These are phyloP conservation scores for Yarrowia bubula DNA, from an alignment of 805 yeast species.

Conservation along the genomic window DNA sequence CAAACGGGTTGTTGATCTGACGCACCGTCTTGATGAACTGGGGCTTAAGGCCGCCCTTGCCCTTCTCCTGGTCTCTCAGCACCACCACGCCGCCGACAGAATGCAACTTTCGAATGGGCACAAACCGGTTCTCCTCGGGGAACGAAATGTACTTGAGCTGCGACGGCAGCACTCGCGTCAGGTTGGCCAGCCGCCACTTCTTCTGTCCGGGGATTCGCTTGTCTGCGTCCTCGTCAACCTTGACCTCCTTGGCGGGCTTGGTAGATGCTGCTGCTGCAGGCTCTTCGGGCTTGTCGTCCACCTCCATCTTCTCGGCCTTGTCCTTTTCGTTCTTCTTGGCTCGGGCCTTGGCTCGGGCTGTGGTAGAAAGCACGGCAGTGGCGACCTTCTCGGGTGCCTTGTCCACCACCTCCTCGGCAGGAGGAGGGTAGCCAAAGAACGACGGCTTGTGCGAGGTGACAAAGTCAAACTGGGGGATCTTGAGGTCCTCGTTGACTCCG, in stretches of 20 bases:
- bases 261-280: constrained; percentile 33
- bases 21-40: constrained; percentile 79
- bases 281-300: constrained; percentile 34
- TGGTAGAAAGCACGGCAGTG: constrained; percentile 91
- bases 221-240: constrained; percentile 35
- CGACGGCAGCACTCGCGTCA: constrained; percentile 85
- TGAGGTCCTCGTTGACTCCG: constrained; percentile 81
- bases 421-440: constrained; percentile 85
- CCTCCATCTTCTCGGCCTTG: constrained; percentile 30
- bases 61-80: constrained; percentile 36
- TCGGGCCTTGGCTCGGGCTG: constrained; percentile 90
- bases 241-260: constrained; percentile 30
- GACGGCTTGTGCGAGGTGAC: constrained; percentile 79
- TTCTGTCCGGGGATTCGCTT: constrained; percentile 33
- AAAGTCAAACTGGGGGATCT: constrained; percentile 78
- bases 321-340: constrained; percentile 56
- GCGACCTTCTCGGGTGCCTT: constrained; percentile 86
- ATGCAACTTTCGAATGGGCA: constrained; percentile 76
- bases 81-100: constrained; percentile 45
- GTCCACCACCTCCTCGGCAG: constrained; percentile 70
- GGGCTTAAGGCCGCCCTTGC: constrained; percentile 42
- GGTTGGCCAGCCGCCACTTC: constrained; percentile 63
- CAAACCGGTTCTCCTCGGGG: constrained; percentile 68
- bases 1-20: constrained; percentile 82
- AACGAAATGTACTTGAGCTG: constrained; percentile 84